Base-by-base conservation (phyloP, 1,284 basidiomycete species). In the Coniferiporia weirii region DNA sequence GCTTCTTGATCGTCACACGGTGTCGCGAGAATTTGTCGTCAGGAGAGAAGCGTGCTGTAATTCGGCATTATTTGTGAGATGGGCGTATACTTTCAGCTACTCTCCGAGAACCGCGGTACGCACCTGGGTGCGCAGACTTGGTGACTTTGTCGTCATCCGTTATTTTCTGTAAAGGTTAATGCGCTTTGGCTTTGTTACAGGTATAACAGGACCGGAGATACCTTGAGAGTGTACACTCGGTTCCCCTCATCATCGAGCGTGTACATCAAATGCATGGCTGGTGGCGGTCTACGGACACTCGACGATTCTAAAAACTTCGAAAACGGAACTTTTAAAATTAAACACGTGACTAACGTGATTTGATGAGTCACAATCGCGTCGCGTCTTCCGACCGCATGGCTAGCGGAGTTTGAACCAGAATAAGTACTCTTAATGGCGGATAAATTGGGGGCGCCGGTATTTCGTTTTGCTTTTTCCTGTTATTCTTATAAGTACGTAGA, bases 21-120 rank as follows among this genome's bases (percentile, higher is more conserved):
- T 98, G 95, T 63, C 93, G 83, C 64, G 94, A 95, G 76, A 95
- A 98, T 79, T 97, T 97, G 83, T 97, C 95, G 72, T 98, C 95
- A 15, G 95, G 95, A 32, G 95, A 97, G 76, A 97, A 97, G 43
- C 94, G 91, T 40, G 94, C 94, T 95, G 67, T n/a, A 63, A 56
- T 49, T 17, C 15, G 0, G 44, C 19, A 47, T 36, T 10, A 48
- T 34, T 22, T 45, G 36, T 19, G 56, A 43, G 35, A 53, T 45
- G 50, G 61, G 51, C 38, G 36, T 56, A 36, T 50, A 15, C 56
- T 17, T 55, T 10, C 13, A 6, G 6, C 17, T 2, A 35, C 3
- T 19, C 2, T 36, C 19, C 8, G 17, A 53, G 51, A 38, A 32
- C 44, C 20, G 56, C 32, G 49, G 17, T 35, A 55, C 81, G 66